Percentiles rank a stretch among this genome's conserved stretches.
These are phyloP conservation scores for Hypsizygus marmoreus DNA, from an alignment of 768 basidiomycete genomes.

Conservation along the genomic window DNA sequence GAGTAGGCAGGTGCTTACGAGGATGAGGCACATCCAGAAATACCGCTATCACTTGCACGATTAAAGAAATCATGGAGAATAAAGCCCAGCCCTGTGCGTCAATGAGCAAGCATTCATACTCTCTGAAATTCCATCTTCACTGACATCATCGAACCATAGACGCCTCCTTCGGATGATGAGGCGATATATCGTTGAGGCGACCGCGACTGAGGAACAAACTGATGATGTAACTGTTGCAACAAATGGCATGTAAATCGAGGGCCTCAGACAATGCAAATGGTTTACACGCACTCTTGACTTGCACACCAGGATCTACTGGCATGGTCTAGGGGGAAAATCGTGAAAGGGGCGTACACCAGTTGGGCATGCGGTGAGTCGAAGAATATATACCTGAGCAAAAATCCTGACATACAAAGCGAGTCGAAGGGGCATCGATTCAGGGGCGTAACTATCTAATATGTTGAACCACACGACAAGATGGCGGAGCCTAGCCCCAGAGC, in stretches of 20 bases:
- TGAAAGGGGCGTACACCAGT: background rate
- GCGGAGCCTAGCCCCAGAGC: too few relatives aligned
- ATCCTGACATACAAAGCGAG: too few relatives aligned
- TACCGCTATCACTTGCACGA: conserved; percentile 26
- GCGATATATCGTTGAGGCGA: conserved; percentile 29
- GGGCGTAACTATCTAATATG: too few relatives aligned
- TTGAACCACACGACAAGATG: too few relatives aligned
- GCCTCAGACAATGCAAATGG: too few relatives aligned
- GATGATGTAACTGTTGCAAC: conserved; percentile 26
- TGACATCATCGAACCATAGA: conserved; percentile 36
- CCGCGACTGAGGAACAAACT: conserved; percentile 31
- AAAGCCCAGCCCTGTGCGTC: conserved; percentile 27
- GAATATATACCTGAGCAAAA: too few relatives aligned
- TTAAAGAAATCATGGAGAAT: conserved; percentile 27
- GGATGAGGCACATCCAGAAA: conserved; percentile 24
- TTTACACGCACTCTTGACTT: conserved; percentile 21
- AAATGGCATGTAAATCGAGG: background rate
- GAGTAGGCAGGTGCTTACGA: background rate
- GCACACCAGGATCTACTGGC: conserved; percentile 13
- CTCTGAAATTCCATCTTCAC: too few relatives aligned
- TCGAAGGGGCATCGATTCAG: too few relatives aligned
- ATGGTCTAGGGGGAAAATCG: background rate
- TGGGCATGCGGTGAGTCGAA: too few relatives aligned
- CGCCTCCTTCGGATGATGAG: conserved; percentile 27
- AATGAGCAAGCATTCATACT: background rate